Evolutionary conservation across 495 filamentous ascomycete species (phyloP).

Genomic region (Diplogelasinospora grovesii): DNA sequence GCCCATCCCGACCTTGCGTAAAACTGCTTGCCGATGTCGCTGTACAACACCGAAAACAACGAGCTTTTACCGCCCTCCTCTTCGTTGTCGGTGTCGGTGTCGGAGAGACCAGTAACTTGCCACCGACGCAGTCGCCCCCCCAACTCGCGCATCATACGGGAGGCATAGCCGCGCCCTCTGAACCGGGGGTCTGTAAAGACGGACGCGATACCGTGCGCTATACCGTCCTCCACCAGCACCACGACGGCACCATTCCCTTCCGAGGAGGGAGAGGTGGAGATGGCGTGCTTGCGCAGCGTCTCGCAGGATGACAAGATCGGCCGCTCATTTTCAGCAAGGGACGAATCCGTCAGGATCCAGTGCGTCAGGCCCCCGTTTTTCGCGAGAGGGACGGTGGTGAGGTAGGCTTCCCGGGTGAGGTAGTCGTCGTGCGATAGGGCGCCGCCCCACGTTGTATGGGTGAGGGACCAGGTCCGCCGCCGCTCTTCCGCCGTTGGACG

Average conservation of each 20-base stretch:
- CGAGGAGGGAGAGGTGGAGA: constrained; percentile 25
- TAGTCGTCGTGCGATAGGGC: constrained; percentile 62
- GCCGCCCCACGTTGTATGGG: constrained; percentile 66
- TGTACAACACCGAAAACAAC: constrained; percentile 73
- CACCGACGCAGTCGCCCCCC: constrained; percentile 27
- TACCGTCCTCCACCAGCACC: constrained; percentile 50
- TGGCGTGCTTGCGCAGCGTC: constrained; percentile 67
- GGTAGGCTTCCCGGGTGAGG: constrained; percentile 66
- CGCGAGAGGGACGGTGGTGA: constrained; percentile 60
- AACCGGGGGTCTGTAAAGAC: constrained; percentile 74
- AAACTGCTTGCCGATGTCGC: constrained; percentile 92
- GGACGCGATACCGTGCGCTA: constrained; percentile 76
- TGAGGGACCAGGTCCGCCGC: constrained; percentile 54
- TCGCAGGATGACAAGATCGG: constrained; percentile 78
- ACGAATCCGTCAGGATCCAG: constrained; percentile 73
- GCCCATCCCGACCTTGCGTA: constrained; percentile 80
- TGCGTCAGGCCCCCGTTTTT: constrained; percentile 68
- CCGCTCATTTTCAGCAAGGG: constrained; percentile 39
- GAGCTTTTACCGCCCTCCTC: constrained; percentile 24
- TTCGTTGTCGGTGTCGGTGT: not conserved
- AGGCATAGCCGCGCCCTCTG: constrained; percentile 72
- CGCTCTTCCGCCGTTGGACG: constrained; percentile 63
- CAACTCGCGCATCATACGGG: constrained; percentile 51
- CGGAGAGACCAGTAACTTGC: too few relatives aligned
- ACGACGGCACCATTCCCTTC: constrained; percentile 6